Evolutionary conservation across 305 asterid genomes (phyloP).

Genomic region (Solanum hybrid): DNA sequence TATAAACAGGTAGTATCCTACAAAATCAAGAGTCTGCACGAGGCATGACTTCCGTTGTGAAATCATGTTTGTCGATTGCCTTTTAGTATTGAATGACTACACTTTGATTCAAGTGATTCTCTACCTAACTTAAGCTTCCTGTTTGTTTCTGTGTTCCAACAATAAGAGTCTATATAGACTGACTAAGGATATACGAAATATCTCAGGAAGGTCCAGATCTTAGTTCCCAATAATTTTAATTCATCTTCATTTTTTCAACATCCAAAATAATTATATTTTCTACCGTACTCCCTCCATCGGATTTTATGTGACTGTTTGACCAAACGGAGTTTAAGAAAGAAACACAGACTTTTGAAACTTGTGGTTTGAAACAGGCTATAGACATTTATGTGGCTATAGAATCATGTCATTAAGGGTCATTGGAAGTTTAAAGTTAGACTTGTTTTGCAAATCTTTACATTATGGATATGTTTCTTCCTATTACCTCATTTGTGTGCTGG

Average conservation of each 20-base stretch:
- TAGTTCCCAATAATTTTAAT: neutral
- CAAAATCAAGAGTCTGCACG: neutral
- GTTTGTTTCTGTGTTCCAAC: neutral
- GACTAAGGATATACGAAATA: neutral
- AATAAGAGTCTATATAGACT: neutral
- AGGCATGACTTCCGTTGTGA: neutral
- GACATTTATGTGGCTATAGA: neutral
- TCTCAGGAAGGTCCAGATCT: neutral
- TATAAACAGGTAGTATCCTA: neutral
- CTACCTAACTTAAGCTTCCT: neutral
- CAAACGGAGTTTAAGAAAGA: neutral
- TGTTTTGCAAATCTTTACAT: neutral
- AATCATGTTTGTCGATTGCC: neutral
- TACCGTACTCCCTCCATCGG: neutral
- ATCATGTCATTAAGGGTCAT: neutral
- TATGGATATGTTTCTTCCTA: neutral
- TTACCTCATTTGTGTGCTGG: slow-evolving; percentile 1
- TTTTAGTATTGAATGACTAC: neutral
- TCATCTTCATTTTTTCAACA: neutral
- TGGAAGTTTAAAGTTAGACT: neutral
- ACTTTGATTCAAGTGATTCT: neutral
- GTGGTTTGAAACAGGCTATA: neutral
- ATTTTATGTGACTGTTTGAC: neutral
- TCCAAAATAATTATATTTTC: neutral
- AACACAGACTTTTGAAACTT: neutral